Conservation (phyloP, 257 asterid species). For the Phtheirospermum japonicum region DNA sequence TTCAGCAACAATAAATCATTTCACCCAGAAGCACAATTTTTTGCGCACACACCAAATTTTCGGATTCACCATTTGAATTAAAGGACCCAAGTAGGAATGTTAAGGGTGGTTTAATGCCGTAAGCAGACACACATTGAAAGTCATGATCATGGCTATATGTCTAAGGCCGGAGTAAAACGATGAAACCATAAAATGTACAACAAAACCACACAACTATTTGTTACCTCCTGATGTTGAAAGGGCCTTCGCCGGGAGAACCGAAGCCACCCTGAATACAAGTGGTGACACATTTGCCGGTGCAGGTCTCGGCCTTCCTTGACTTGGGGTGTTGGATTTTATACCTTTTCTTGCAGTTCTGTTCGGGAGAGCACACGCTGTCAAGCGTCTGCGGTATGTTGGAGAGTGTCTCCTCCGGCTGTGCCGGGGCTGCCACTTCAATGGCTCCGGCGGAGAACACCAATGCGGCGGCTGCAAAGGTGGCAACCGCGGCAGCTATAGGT, state of each 20-base stretch:
- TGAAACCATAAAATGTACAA: not conserved
- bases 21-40: no score
- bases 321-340: conserved; percentile 75
- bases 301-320: conserved; percentile 74
- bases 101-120: no score
- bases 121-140: not conserved
- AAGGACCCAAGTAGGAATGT: no score
- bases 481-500: conserved; percentile 26
- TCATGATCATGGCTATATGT: not conserved
- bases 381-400: conserved; percentile 73
- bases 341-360: conserved; percentile 52
- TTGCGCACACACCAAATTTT: no score
- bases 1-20: no score
- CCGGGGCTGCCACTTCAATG: conserved; percentile 42
- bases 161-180: not conserved
- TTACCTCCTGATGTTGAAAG: conserved; percentile 72
- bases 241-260: conserved; percentile 98
- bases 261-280: conserved; percentile 82
- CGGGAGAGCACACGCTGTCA: conserved; percentile 57
- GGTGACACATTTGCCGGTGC: conserved; percentile 67
- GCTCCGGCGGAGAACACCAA: conserved; percentile 44
- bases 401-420: conserved; percentile 61
- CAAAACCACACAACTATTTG: not conserved
- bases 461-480: conserved; percentile 36
- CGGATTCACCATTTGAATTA: no score